Evolutionary conservation across 768 basidiomycete genomes (phyloP).

Genomic region (Podaxis sp.): DNA sequence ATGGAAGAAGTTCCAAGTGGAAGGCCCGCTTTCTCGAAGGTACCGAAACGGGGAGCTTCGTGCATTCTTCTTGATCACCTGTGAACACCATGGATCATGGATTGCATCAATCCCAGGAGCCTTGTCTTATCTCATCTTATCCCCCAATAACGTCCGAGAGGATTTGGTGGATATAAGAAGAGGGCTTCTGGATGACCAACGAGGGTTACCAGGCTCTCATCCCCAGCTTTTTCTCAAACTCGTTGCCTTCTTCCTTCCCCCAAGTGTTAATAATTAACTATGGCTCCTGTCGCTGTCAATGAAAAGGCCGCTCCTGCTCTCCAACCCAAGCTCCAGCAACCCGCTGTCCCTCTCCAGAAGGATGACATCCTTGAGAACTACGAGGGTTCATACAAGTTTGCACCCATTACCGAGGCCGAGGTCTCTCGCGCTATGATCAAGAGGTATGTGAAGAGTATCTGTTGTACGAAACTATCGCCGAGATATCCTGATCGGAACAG

Average conservation of each 20-base stretch:
- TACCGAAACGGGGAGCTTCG: neutral
- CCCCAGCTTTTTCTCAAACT: neutral
- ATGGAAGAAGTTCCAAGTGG: slow-evolving; percentile 10
- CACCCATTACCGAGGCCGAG: slow-evolving; percentile 74
- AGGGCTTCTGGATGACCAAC: neutral
- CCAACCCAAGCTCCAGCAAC: slow-evolving; percentile 4
- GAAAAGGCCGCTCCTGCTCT: slow-evolving; percentile 10
- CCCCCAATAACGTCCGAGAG: slow-evolving; percentile 1
- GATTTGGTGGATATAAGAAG: neutral
- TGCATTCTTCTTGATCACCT: slow-evolving; percentile 4
- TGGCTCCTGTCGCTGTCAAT: slow-evolving; percentile 28
- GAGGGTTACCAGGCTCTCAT: neutral
- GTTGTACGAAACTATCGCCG: neutral
- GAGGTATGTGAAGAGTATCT: slow-evolving; percentile 37
- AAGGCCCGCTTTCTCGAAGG: neutral
- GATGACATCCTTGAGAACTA: slow-evolving; percentile 53
- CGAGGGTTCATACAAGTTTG: slow-evolving; percentile 64
- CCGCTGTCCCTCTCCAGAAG: slow-evolving; percentile 22
- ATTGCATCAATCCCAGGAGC: slow-evolving; percentile 5
- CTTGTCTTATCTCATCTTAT: slow-evolving; percentile 8
- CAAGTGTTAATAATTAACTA: neutral
- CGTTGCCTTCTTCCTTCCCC: neutral
- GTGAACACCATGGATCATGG: neutral
- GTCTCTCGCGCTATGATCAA: slow-evolving; percentile 79
- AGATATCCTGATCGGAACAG: slow-evolving; percentile 30